These are phyloP conservation scores for Moniliella sp. DNA, from an alignment of 1,284 basidiomycete genomes.

Conservation along the genomic window DNA sequence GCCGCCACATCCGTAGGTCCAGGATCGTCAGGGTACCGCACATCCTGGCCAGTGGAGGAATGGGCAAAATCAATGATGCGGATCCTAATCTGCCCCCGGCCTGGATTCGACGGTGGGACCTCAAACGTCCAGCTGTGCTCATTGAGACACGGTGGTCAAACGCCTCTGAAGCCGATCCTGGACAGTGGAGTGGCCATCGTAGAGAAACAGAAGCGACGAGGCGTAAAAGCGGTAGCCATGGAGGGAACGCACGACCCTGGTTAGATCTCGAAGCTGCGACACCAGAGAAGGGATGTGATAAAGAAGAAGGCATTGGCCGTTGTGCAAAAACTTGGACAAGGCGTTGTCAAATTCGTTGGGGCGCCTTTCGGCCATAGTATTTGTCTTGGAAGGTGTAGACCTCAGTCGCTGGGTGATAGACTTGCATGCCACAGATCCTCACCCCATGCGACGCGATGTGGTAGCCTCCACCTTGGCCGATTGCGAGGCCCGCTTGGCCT, in stretches of 20 bases:
- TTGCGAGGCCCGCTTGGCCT: slow-evolving; percentile 84
- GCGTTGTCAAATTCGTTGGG: slow-evolving; percentile 63
- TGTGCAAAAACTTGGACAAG: slow-evolving; percentile 59
- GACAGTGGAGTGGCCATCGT: slow-evolving; percentile 73
- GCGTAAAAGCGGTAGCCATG: slow-evolving; percentile 93
- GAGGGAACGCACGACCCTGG: slow-evolving; percentile 63
- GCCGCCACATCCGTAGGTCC: background rate
- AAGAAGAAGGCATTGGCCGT: slow-evolving; percentile 60
- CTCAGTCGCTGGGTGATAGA: slow-evolving; percentile 39
- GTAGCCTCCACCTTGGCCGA: slow-evolving; percentile 92
- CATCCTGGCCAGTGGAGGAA: slow-evolving; percentile 84
- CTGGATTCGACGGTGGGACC: slow-evolving; percentile 2
- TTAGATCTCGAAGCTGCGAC: slow-evolving; percentile 77
- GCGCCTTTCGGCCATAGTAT: slow-evolving; percentile 79
- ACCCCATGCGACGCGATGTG: slow-evolving; percentile 73
- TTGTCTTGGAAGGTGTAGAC: slow-evolving; percentile 85
- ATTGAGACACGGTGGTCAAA: slow-evolving; percentile 12
- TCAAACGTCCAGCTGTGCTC: slow-evolving; percentile 6
- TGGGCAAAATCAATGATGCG: slow-evolving; percentile 97
- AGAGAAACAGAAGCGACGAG: slow-evolving; percentile 84
- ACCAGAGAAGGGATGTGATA: slow-evolving; percentile 80
- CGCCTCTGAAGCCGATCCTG: slow-evolving; percentile 43
- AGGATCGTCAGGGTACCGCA: slow-evolving; percentile 40
- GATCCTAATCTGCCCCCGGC: slow-evolving; percentile 71
- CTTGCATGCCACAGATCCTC: slow-evolving; percentile 95